Conservation (phyloP, 257 asterid species). For the Gentiana straminea region DNA sequence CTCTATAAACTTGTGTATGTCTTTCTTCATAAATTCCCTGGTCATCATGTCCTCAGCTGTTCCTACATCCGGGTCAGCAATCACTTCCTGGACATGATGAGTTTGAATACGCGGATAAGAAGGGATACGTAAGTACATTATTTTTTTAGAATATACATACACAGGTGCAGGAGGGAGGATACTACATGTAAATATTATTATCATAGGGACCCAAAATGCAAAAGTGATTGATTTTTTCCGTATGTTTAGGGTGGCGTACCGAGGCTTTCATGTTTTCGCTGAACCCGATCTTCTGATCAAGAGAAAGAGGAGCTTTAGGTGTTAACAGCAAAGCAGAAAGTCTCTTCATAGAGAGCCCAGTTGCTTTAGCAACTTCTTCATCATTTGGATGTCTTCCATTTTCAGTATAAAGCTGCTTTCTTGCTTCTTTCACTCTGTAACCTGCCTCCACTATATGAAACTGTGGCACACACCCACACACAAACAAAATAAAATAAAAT, state of each 20-base stretch:
- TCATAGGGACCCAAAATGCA: background rate
- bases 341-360: slow-evolving; percentile 87
- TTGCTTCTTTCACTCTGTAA: slow-evolving; percentile 90
- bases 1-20: slow-evolving; percentile 61
- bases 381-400: slow-evolving; percentile 61
- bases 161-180: background rate
- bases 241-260: slow-evolving; percentile 20
- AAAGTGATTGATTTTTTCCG: slow-evolving; percentile 1
- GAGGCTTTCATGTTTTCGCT: slow-evolving; percentile 72
- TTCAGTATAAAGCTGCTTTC: slow-evolving; percentile 56
- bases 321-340: slow-evolving; percentile 64
- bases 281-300: slow-evolving; percentile 81
- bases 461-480: slow-evolving; percentile 20
- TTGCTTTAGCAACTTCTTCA: slow-evolving; percentile 72
- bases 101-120: background rate
- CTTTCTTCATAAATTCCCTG: slow-evolving; percentile 73
- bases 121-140: background rate
- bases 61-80: slow-evolving; percentile 81
- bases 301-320: slow-evolving; percentile 89
- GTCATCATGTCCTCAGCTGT: slow-evolving; percentile 64
- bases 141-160: no score
- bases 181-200: background rate
- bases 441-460: slow-evolving; percentile 91
- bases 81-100: slow-evolving; percentile 47
- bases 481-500: no score